These are phyloP conservation scores for Macrocybe gigantea DNA, from an alignment of 768 basidiomycete species.

Conservation along the genomic window DNA sequence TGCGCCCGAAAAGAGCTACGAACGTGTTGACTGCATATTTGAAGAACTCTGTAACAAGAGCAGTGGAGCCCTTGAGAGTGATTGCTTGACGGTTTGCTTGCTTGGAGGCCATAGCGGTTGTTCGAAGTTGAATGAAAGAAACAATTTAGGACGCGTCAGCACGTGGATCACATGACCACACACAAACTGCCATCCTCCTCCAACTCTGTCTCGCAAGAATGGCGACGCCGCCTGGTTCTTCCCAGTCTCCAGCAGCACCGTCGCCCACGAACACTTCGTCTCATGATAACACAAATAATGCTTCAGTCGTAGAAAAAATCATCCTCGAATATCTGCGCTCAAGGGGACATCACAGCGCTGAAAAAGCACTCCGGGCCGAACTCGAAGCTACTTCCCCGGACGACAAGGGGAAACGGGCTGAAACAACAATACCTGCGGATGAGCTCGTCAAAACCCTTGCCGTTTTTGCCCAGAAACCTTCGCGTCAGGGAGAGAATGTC, in stretches of 20 bases:
- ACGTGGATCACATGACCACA: constrained; percentile 24
- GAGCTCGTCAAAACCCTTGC: constrained; percentile 53
- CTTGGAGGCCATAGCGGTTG: constrained; percentile 30
- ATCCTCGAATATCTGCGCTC: constrained; percentile 45
- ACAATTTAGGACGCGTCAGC: constrained; percentile 15
- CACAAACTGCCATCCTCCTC: not conserved
- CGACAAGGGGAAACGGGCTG: constrained; percentile 35
- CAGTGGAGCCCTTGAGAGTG: constrained; percentile 92
- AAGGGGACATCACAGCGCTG: constrained; percentile 41
- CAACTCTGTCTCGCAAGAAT: constrained; percentile 11
- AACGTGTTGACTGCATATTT: constrained; percentile 98
- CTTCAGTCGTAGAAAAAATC: constrained; percentile 33
- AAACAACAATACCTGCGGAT: constrained; percentile 35
- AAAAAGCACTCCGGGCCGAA: constrained; percentile 41
- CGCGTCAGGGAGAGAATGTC: constrained; percentile 62
- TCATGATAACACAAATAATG: constrained; percentile 27
- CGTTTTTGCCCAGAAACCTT: constrained; percentile 64
- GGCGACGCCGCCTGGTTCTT: constrained; percentile 43
- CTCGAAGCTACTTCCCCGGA: constrained; percentile 37
- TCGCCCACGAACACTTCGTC: constrained; percentile 37
- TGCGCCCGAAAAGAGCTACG: constrained; percentile 20
- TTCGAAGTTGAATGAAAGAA: constrained; percentile 6
- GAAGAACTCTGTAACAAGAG: constrained; percentile 96
- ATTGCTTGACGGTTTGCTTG: constrained; percentile 70
- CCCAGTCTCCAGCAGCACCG: constrained; percentile 40